These are phyloP conservation scores for Balansia obtecta DNA, from an alignment of 2,329 filamentous ascomycete genomes.

Conservation along the genomic window DNA sequence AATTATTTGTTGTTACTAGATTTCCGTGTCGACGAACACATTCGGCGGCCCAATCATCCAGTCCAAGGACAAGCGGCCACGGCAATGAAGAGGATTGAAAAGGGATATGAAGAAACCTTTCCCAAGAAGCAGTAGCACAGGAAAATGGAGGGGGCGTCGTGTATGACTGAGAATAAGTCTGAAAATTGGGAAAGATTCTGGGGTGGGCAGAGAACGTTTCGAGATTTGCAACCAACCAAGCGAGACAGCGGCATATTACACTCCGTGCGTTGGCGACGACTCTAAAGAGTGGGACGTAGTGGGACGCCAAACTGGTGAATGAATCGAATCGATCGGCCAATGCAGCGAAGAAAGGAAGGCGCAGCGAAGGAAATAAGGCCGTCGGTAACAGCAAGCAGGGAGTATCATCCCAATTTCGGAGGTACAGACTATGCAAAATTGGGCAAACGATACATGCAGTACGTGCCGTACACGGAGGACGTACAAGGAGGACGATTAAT, in stretches of 20 bases:
- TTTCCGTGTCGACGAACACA: neutral
- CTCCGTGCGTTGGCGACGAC: neutral
- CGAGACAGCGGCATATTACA: neutral
- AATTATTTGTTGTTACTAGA: neutral
- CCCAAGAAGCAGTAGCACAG: neutral
- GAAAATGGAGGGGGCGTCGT: neutral
- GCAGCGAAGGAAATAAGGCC: neutral
- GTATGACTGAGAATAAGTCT: neutral
- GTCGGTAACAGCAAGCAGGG: neutral
- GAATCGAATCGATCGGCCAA: neutral
- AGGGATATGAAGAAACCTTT: neutral
- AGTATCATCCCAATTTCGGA: neutral
- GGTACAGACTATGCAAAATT: too few relatives aligned
- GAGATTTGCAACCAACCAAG: neutral
- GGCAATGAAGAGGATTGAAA: neutral
- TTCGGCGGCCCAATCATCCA: neutral
- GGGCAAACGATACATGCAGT: too few relatives aligned
- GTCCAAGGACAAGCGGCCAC: neutral
- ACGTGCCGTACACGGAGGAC: too few relatives aligned
- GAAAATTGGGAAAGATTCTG: neutral
- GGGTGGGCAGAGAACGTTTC: neutral
- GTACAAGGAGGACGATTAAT: too few relatives aligned
- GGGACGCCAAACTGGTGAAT: neutral
- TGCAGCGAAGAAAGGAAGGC: constrained; percentile 5
- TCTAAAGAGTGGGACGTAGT: neutral